Base-by-base conservation (phyloP, 495 filamentous ascomycete species). In the Aspergillus diversus region DNA sequence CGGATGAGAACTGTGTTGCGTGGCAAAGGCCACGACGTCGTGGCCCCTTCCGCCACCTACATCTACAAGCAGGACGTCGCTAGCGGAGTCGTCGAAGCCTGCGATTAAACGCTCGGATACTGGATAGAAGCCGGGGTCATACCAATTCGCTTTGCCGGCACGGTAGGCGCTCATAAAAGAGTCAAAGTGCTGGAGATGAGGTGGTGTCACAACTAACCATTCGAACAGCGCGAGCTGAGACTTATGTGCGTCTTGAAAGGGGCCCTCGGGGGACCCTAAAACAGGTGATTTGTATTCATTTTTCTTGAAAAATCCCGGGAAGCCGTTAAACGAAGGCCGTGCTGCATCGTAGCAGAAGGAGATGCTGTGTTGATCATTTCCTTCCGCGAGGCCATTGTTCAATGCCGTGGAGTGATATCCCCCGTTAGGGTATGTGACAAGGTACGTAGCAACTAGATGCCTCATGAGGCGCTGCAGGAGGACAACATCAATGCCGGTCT, bases 31-130 rank as follows among this genome's bases (percentile, higher is more conserved):
- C 8, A 68, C 55, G 0, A 85, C 63, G 55, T 87, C 81, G 49
- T 86, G 80, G 1, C 85, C 85, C 3, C 66, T 48, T 11, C 74
- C 75, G 12, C 83, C 85, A 33, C 77, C 84, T 1, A 86, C 72
- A 69, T 88, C 86, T n/a, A 87, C 82, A 2, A 87, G 63, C 1
- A 88, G 66, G 13, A 77, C 71, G 0, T 70, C 67, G 17, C 71
- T 63, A 12, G 32, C 31, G 37, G 63, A 59, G 27, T 16, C 12
- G 43, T 67, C 57, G 47, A 57, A 65, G 2, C 60, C 71, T 4
- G 39, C 39, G n/a, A 65, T 47, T n/a, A 74, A 34, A 13, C 66
- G 71, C 32, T 81, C 76, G 37, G 69, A 54, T 0, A 85, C 72
- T 8, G 82, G 80, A 63, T 82, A 85, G 60, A 81, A 80, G 0